Base-by-base conservation (phyloP, 495 filamentous ascomycete genomes). In the Penicillium subrubescens region DNA sequence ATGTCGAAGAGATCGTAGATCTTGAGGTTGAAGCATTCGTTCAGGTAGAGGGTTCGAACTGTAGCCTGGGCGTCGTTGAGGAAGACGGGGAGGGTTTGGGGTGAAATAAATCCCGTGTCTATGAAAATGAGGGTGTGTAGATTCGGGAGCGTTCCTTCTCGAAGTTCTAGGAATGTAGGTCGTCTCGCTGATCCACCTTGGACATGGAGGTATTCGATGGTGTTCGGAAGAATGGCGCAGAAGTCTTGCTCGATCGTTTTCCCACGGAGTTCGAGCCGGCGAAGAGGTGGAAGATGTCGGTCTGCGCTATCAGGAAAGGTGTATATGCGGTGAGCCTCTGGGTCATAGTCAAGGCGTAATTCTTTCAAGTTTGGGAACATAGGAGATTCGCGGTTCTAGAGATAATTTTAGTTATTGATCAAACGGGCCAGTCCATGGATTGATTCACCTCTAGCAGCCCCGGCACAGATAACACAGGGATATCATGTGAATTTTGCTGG, bases 351-450 rank as follows among this genome's bases (percentile, higher is more conserved):
- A 10, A 82, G 67, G 14, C 71, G 64, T 2, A 82, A 54, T 53
- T 81, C 79, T 61, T 77, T 72, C 8, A 82, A 65, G 21, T 79
- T 81, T 21, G 75, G 72, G 46, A 79, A 73, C 1, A 61, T 19
- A 17, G 69, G 66, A 5, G 69, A 63, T 29, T 60, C n/a, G 37
- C 34, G 3, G 27, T 34, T 63, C 65, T 63, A 25, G 2, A 33
- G n/a, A 23, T 3, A 14, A 31, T 3, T 21, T 35, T 58, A 33
- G 25, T 1, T 10, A 15, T 1, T 8, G 27, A 14, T 17, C 19
- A 19, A 14, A 5, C 1, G 29, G 15, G 14, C 1, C 17, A 8
- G 17, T 25, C 11, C 1, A 43, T 25, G 21, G 19, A 57, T 1
- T 15, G 44, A 52, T 51, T 35, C 56, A 65, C 59, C 31, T 57